These are phyloP conservation scores for Pseudoneurospora amorphoporcata DNA, from an alignment of 495 filamentous ascomycete species.

Conservation along the genomic window DNA sequence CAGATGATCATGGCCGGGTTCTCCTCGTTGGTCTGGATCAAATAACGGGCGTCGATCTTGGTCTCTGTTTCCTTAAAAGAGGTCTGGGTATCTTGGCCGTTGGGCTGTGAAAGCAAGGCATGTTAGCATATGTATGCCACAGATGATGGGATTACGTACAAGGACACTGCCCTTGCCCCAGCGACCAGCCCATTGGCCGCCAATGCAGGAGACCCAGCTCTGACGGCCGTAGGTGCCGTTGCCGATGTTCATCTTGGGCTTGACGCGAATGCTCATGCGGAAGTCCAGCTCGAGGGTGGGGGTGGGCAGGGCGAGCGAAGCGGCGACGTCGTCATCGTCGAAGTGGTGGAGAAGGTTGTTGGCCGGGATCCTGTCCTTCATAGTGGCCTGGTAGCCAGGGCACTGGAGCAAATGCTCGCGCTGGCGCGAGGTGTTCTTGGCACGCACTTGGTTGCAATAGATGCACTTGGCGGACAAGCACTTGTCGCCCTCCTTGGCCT, in stretches of 20 bases:
- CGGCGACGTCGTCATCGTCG: slow-evolving; percentile 21
- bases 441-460: slow-evolving; percentile 19
- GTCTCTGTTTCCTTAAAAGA: slow-evolving; percentile 16
- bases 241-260: slow-evolving; percentile 20
- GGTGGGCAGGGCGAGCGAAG: slow-evolving; percentile 15
- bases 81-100: slow-evolving; percentile 21
- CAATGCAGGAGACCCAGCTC: slow-evolving; percentile 20
- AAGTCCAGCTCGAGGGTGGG: slow-evolving; percentile 21
- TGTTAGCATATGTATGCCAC: not conserved
- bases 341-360: slow-evolving; percentile 21
- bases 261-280: slow-evolving; percentile 20
- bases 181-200: slow-evolving; percentile 20
- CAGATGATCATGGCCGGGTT: slow-evolving; percentile 19
- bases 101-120: slow-evolving; percentile 2
- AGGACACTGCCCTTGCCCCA: slow-evolving; percentile 22
- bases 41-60: slow-evolving; percentile 16
- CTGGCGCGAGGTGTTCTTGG: slow-evolving; percentile 25
- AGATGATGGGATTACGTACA: slow-evolving; percentile 2
- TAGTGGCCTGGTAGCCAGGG: slow-evolving; percentile 13
- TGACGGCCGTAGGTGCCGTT: slow-evolving; percentile 5
- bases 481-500: slow-evolving; percentile 21
- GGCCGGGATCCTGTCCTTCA: slow-evolving; percentile 21
- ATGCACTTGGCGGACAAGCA: slow-evolving; percentile 15
- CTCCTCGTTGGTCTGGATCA: slow-evolving; percentile 23
- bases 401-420: slow-evolving; percentile 20